Evolutionary conservation across 768 basidiomycete genomes (phyloP), one percentile per base, ranked within the genome.

Genomic region (Tylopilus felleus): DNA sequence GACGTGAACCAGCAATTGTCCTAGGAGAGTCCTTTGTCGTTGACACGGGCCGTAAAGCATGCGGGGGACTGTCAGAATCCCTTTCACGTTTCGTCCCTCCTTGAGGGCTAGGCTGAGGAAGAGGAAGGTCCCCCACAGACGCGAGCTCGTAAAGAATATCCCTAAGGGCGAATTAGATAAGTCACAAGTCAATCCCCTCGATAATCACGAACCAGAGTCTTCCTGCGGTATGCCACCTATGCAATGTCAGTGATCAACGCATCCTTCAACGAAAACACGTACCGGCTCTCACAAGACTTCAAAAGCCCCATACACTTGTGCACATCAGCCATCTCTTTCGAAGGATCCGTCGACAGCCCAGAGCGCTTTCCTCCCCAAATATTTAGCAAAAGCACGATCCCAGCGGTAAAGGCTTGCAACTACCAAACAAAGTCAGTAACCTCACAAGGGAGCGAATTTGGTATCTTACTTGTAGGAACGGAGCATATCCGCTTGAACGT

Each of bases 141-240:
- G 87, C 85, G 1, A 90, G 73, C 58, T 90, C 86, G 58, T 82
- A 88, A 19, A 89, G 69, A 39, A 90, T 79, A 60, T 88, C 86
- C 86, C 87, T 88, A 47, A 40, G 5, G 1, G 23, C 14, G 1
- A 25, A 47, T n/a, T 2, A n/a, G 35, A 19, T 19, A 22, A 8
- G 17, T 22, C 27, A 25, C 38, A n/a, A 39, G 28, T 28, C 21
- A 9, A 38, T 27, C 19, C 14, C 2, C 8, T 14, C 8, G 23
- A 44, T 38, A 23, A 19, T 31, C 35, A 64, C 77, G 45, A 48
- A 81, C 80, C 79, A 79, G 41, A 81, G 61, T 49, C 78, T 69
- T 16, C 80, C 80, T 2, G 78, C 69, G 2, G 74, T 69, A 51
- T 79, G 78, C 77, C 75, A 81, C 49, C 79, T 80, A 41, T 21